These are phyloP conservation scores for Aureobasidium pullulans DNA, from an alignment of 2,329 filamentous ascomycete species.

Conservation along the genomic window DNA sequence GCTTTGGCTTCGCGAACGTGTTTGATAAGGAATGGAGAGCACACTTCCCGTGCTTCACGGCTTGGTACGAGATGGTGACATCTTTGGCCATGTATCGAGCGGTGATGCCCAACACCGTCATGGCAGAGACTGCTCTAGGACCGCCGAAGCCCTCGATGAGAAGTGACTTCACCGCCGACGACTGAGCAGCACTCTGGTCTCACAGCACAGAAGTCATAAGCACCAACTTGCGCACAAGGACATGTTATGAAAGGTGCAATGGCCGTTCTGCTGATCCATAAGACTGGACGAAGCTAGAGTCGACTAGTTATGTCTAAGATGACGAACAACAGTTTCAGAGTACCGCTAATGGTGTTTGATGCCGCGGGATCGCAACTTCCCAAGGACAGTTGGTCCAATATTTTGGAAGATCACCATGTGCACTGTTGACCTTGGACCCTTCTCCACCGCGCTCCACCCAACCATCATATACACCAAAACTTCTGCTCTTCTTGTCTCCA, in stretches of 20 bases:
- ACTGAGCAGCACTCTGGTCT: background rate
- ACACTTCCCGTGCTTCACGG: slow-evolving; percentile 38
- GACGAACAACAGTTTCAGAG: no score
- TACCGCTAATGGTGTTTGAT: no score
- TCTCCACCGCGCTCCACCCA: background rate
- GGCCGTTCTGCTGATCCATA: no score
- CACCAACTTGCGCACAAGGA: no score
- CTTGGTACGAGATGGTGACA: background rate
- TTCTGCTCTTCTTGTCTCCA: background rate
- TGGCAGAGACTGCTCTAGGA: background rate
- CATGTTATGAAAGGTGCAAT: no score
- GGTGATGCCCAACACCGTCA: background rate
- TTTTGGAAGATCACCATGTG: no score
- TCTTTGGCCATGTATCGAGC: background rate
- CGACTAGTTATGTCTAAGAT: no score
- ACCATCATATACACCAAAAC: background rate
- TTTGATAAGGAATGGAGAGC: slow-evolving; percentile 86
- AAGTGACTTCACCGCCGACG: background rate
- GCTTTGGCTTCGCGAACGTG: slow-evolving; percentile 86
- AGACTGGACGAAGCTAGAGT: no score
- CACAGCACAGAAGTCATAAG: background rate
- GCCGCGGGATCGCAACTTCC: no score
- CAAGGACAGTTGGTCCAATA: no score
- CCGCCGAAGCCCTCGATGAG: background rate
- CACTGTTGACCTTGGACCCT: no score